Base-by-base conservation (phyloP, 108 stramenopile species). In the Phaeodactylum tricornutum region DNA sequence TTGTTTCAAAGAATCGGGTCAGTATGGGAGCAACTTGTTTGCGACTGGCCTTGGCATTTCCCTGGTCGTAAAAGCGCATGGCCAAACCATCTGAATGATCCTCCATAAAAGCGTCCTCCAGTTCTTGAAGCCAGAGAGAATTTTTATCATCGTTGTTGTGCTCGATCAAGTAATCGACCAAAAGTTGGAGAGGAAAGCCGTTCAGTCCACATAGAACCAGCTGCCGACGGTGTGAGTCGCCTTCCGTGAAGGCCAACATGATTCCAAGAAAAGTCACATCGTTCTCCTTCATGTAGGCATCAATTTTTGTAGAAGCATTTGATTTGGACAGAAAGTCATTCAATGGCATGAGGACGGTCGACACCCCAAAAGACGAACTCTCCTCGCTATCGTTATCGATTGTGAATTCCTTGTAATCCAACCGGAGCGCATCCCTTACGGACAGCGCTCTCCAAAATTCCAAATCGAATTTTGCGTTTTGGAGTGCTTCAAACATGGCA, bases 1-100 rank as follows among this genome's bases (percentile, higher is more conserved):
- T n/a, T 45, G 20, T 49, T 27, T 41, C 51, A 36, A 61, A 76
- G 24, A 53, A 69, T n/a, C 55, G 31, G 42, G 70, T 49, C 29
- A 84, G 42, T 25, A 89, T 59, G 0, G 87, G 87, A 4, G 67
- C 87, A 27, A 84, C 74, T 68, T 84, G 80, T 49, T 89, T 89
- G 17, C 83, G 55, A 53, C 79, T 84, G 21, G 68, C 75, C 38
- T 61, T 59, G 45, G 65, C 32, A 44, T 89, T 84, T 1, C 50
- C 57, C 62, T 85, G 87, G 1, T 72, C 53, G 57, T 74, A 78
- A 7, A 55, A 24, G n/a, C 21, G 42, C 15, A 55, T 25, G 11
- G 25, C 4, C 40, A 36, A 20, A 14, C 19, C 21, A 9, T 50
- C 49, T 35, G 19, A 30, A 17, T 50, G 8, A 17, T 14, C 32